Evolutionary conservation across 495 filamentous ascomycete genomes (phyloP).

Genomic region (Jackrogersella minutella): DNA sequence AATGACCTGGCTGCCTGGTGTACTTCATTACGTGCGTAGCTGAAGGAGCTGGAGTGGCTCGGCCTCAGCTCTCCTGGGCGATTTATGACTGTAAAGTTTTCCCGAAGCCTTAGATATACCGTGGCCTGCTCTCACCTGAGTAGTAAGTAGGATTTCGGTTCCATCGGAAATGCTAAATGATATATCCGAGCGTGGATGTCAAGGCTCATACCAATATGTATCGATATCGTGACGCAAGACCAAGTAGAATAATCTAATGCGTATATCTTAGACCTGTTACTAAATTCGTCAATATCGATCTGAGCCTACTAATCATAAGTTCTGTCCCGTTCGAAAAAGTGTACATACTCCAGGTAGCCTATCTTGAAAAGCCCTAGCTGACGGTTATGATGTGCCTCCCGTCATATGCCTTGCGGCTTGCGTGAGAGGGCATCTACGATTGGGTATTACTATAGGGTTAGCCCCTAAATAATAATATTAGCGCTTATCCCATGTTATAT

Average conservation of each 20-base stretch:
- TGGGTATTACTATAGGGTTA: neutral
- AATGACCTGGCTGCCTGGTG: neutral
- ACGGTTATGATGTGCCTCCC: neutral
- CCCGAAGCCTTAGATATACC: neutral
- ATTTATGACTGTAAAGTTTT: neutral
- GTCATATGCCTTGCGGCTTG: neutral
- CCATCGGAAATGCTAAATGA: conserved; percentile 1
- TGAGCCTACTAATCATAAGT: neutral
- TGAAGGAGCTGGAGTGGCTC: conserved; percentile 3
- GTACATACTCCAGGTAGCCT: no score
- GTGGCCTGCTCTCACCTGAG: neutral
- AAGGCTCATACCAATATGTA: neutral
- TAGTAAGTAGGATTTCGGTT: neutral
- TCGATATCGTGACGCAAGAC: neutral
- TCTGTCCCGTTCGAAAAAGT: neutral
- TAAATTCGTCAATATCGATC: neutral
- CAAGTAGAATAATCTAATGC: neutral
- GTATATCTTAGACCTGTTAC: no score
- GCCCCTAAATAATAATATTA: neutral
- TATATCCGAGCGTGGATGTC: neutral
- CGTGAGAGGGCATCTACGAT: neutral
- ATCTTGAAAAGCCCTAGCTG: neutral
- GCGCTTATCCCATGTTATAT: neutral
- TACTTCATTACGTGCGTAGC: neutral
- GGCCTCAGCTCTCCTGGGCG: neutral